Evolutionary conservation across 495 filamentous ascomycete genomes (phyloP).

Genomic region (Hypoxylon trugodes): DNA sequence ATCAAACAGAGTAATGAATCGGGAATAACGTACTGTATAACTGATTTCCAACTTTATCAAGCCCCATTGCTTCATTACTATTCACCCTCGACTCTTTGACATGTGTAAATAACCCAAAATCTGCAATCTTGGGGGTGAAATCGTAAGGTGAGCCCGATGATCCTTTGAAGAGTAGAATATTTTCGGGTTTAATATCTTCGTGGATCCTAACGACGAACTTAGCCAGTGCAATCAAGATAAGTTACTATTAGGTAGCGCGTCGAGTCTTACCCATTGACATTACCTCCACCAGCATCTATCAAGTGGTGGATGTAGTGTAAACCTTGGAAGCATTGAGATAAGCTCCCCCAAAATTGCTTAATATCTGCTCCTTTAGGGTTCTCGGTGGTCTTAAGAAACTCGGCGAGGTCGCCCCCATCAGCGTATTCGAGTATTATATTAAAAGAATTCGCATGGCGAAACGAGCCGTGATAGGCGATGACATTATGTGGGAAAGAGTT

Average conservation of each 20-base stretch:
- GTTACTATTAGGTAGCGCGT: neutral
- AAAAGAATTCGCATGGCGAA: constrained; percentile 46
- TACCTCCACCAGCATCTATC: constrained; percentile 11
- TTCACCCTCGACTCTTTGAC: constrained; percentile 29
- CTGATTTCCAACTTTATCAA: constrained; percentile 43
- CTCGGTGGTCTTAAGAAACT: constrained; percentile 45
- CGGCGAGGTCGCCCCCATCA: constrained; percentile 52
- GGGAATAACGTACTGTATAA: constrained; percentile 45
- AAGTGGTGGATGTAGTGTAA: constrained; percentile 49
- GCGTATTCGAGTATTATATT: constrained; percentile 59
- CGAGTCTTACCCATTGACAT: constrained; percentile 12
- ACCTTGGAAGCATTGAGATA: constrained; percentile 50
- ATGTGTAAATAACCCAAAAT: constrained; percentile 47
- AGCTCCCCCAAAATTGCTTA: constrained; percentile 51
- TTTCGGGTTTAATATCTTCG: constrained; percentile 52
- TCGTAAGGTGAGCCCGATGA: constrained; percentile 37
- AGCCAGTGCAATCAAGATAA: neutral
- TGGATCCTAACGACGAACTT: constrained; percentile 43
- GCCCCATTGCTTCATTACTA: constrained; percentile 30
- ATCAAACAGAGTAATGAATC: neutral
- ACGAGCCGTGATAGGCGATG: constrained; percentile 56
- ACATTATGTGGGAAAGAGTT: constrained; percentile 42
- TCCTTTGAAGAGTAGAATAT: constrained; percentile 49
- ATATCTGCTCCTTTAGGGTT: constrained; percentile 46
- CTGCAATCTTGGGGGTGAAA: constrained; percentile 51